phyloP scores from a whole-genome alignment of 345 rosid genomes.

The Corchorus olitorius region DNA sequence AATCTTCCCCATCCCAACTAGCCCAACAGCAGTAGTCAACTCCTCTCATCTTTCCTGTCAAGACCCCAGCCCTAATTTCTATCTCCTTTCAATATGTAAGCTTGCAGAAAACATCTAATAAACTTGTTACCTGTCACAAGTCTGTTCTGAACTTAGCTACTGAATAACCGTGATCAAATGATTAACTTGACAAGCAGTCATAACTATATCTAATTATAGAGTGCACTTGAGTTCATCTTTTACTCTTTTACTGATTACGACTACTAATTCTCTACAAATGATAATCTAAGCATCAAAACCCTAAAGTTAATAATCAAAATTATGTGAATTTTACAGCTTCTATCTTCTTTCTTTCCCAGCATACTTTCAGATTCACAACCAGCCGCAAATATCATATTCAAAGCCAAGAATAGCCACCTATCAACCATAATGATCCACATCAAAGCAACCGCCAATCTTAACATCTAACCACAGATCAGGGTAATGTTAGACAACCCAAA shows the following conservation, averaged over 20 bases:
- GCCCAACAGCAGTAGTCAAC: not conserved
- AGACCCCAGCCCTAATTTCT: not conserved
- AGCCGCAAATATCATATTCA: not conserved
- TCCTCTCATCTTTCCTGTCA: not conserved
- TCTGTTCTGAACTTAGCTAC: not conserved
- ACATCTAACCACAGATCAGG: not conserved
- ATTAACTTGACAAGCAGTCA: not conserved
- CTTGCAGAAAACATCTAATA: not conserved
- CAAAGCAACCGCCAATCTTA: not conserved
- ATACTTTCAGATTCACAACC: not conserved
- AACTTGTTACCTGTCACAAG: not conserved
- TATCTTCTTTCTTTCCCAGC: not conserved
- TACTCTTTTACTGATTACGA: too few species aligned
- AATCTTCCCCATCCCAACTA: slow-evolving; percentile 4
- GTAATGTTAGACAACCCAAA: not conserved
- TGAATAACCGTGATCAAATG: not conserved
- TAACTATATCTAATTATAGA: not conserved
- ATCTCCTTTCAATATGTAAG: not conserved
- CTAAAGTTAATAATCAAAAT: not conserved
- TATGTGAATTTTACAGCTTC: not conserved
- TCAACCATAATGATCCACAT: not conserved
- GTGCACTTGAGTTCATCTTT: not conserved
- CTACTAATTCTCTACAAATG: not conserved
- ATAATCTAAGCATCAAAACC: not conserved
- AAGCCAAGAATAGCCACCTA: not conserved